Evolutionary conservation across 2,329 filamentous ascomycete genomes (phyloP), one percentile per base, ranked within the genome.

Genomic region (Microdochium bolleyi): DNA sequence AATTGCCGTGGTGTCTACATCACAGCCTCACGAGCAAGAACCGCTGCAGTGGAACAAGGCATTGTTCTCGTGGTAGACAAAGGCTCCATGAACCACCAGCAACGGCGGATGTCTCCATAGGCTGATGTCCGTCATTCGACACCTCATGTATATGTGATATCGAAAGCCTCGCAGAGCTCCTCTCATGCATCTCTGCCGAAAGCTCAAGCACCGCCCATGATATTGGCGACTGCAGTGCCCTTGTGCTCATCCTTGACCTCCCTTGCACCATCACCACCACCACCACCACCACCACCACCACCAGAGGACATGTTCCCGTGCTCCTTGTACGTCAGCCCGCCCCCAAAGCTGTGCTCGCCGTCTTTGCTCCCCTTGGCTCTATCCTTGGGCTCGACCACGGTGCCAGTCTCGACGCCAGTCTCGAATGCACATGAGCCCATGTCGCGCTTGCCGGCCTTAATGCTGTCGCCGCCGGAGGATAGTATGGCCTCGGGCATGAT

Each of bases 361-460:
- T 78, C 78, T 58, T 66, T 60, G 0, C 75, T 74, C 2, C 73
- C 74, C 1, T 61, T 60, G 7, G 70, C 41, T 11, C 41, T 21
- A 13, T 22, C 13, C 19, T 13, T 13, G 10, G 41, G 41, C 41
- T 46, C 41, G 41, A 46, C 69, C 16, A 79, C 65, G 60, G 67
- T 64, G 0, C 77, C 77, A 57, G 74, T 69, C 2, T 53, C 67
- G 11, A 72, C 69, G 3, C 74, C 76, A 2, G 67, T 75, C 60
- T 76, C 74, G 65, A 83, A 87, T 1, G 88, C 88, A 67, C 89
- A 94, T 41, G 65, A 73, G 1, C 87, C 88, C 79, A 91, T 78
- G 64, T 91, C 83, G 53, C 75, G 67, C 72, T 22, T 22, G 16
- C 9, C 41, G 16, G 13, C 41, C 5, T 22, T 46, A 19, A 10